Percentiles rank a stretch among this genome's conserved stretches.
These are phyloP conservation scores for Amylocarpus encephaloides DNA, from an alignment of 2,329 filamentous ascomycete genomes.

Conservation along the genomic window DNA sequence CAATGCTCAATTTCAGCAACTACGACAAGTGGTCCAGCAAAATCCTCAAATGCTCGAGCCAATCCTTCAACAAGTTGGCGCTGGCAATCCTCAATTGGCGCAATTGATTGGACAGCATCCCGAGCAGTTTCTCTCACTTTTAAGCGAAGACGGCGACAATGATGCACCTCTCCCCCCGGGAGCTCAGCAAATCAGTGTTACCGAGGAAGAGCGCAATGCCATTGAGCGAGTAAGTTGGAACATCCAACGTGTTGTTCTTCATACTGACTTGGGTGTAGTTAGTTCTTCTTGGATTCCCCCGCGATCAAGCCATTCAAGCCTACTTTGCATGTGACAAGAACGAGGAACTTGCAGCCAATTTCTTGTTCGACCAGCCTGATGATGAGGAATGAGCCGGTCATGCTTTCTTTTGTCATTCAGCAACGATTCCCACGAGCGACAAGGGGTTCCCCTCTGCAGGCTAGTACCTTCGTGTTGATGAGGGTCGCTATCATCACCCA, in stretches of 20 bases:
- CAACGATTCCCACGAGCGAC: constrained; percentile 6
- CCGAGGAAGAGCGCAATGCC: constrained; percentile 91
- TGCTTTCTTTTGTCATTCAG: constrained; percentile 9
- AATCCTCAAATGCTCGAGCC: constrained; percentile 98
- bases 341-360: constrained; percentile 96
- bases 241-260: neutral
- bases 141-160: constrained; percentile 81
- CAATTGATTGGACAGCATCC: constrained; percentile 87
- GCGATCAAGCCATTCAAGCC: constrained; percentile 90
- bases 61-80: constrained; percentile 90
- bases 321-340: constrained; percentile 99
- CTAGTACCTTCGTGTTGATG: neutral
- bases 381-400: constrained; percentile 52
- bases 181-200: constrained; percentile 77
- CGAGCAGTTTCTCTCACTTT: constrained; percentile 83
- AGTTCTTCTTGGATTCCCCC: constrained; percentile 86
- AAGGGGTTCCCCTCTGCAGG: neutral
- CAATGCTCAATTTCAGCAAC: constrained; percentile 96
- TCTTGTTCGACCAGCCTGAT: constrained; percentile 93
- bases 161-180: constrained; percentile 82
- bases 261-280: constrained; percentile 47
- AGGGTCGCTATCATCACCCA: neutral
- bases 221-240: constrained; percentile 74
- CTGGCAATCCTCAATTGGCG: constrained; percentile 90
- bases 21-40: constrained; percentile 94